Base-by-base conservation (phyloP, 345 rosid species). In the Camelina sativa region DNA sequence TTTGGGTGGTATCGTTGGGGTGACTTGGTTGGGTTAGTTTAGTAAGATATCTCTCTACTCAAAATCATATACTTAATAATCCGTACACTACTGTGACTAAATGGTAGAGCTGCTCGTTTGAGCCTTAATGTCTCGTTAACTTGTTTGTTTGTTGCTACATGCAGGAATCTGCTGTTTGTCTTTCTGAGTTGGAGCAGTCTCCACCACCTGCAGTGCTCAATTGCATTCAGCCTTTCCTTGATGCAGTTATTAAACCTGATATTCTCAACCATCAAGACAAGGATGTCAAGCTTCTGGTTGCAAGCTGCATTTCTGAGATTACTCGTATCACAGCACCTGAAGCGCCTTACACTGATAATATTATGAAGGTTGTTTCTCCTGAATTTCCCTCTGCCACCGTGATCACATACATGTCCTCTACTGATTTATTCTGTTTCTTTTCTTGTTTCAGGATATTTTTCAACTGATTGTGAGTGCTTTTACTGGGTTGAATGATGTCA, bases 271-370 rank as follows among this genome's bases (percentile, higher is more conserved):
- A 95, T 87, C 97, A 87, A 80, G 99, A 95, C 76, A 89, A 80
- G 82, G 98, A 95, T 74, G 89, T 87, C 69, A 90, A 89, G 81
- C 98, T 95, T 88, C 87, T 95, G 65, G 90, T 95, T 79, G 98
- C 99, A 15, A 86, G 96, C n/a, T 95, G 97, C 64, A 81, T 92
- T 70, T 95, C 97, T 73, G 99, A 95, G 84, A 88, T 92, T 71
- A 90, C 98, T 65, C 89, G 99, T 60, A 87, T 95, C 54, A 90
- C 99, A 69, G 99, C 99, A n/a, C 99, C 99, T 47, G 97, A 90
- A 81, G 96, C 98, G 64, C 98, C 99, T 73, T 95, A 92, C 61
- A 80, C 75, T 63, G 99, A 90, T 82, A 93, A 85, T 57, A 81
- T 84, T 71, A 79, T 95, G 71, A 95, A 89, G 99, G 99, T 92